Base-by-base conservation (phyloP, 306 rosid genomes). In the Lupinus albus region DNA sequence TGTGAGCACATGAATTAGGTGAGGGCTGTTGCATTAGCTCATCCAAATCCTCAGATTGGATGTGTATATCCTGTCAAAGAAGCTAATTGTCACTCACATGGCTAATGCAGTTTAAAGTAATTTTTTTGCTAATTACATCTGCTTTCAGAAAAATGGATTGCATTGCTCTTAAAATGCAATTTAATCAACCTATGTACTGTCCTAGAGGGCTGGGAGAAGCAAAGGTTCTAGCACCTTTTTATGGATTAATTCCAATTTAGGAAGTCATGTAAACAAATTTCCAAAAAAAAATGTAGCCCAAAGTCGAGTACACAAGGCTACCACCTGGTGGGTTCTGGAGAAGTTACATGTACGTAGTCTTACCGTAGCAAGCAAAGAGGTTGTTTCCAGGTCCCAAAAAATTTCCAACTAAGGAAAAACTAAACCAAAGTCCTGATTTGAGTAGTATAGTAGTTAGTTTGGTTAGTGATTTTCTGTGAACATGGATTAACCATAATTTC, bases 1-100 rank as follows among this genome's bases (percentile, higher is more conserved):
- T 78, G 64, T 80, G 88, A 28, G 73, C 72, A 67, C 81, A 80
- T n/a, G 92, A 84, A 53, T 69, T 80, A 2, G 93, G 89, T 6
- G 84, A 84, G 64, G 82, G 79, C 70, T 83, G 84, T 18, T 80
- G 82, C 83, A 88, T 71, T 20, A 83, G 67, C 7, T 86, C 97
- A 1, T 33, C 93, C 45, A 91, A 78, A 72, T 91, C 91, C 75
- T 79, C 89, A 11, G 82, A 72, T 18, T 84, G 81, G 49, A 84
- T 84, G 11, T 82, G 74, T 55, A 83, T 47, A 61, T 84, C 91
- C 93, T 84, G 80, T 53, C 51, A 74, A 20, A 57, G 56, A 76
- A 48, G 39, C 5, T 8, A 12, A n/a, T 3, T 18, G 58, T 67
- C 54, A 46, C 21, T 28, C 6, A 66, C 30, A 51, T 13, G 8